phyloP scores from a whole-genome alignment of 129 eudicot genomes.

The Erigeron canadensis region DNA sequence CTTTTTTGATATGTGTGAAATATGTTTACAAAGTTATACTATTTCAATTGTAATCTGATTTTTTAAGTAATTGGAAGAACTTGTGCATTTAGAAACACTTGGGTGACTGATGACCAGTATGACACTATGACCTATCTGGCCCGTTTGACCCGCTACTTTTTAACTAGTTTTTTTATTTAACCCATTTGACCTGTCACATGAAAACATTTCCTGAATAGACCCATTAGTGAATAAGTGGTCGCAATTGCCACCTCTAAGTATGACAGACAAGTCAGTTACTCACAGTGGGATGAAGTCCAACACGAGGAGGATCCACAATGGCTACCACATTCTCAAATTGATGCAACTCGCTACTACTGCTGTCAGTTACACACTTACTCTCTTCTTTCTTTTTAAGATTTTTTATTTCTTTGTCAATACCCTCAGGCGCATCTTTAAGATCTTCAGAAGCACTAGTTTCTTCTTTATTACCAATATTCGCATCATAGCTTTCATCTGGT shows the following conservation, averaged over 20 bases:
- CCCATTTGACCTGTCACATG: not conserved
- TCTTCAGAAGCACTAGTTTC: conserved; percentile 34
- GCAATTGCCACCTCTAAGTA: not conserved
- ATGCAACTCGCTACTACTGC: conserved; percentile 16
- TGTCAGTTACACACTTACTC: conserved; percentile 26
- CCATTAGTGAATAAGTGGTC: not conserved
- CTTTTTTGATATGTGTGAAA: not conserved
- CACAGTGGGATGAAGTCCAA: conserved; percentile 97
- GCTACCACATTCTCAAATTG: conserved; percentile 81
- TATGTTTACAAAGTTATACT: too few species aligned
- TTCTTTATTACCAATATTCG: conserved; percentile 34
- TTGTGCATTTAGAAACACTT: not conserved
- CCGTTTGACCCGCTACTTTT: not conserved
- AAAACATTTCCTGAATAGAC: too few species aligned
- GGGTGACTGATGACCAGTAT: not conserved
- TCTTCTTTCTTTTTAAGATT: conserved; percentile 17
- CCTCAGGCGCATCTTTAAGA: conserved; percentile 18
- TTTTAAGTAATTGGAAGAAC: too few species aligned
- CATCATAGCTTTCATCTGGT: conserved; percentile 37
- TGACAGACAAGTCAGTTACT: conserved; percentile 28
- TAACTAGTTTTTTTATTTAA: not conserved
- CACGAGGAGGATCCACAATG: conserved; percentile 98
- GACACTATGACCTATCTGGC: not conserved
- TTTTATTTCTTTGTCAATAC: conserved; percentile 22
- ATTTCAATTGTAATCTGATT: not conserved